Evolutionary conservation across 345 rosid genomes (phyloP).

Genomic region (Raphanus raphanistrum): DNA sequence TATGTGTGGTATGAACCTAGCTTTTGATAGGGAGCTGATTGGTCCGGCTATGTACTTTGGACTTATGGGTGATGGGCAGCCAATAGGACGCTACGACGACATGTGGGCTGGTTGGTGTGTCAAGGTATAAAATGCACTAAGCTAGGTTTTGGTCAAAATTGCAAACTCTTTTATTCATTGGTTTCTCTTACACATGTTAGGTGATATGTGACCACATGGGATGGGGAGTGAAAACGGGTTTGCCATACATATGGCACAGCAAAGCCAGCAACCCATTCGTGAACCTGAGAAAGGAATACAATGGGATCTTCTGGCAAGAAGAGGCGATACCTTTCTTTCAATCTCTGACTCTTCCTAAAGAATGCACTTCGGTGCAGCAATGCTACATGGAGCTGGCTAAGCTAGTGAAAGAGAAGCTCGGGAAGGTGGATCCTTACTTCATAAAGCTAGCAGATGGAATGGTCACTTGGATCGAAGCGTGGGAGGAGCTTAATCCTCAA

Average conservation of each 20-base stretch:
- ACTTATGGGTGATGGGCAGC: slow-evolving; percentile 45
- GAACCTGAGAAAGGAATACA: slow-evolving; percentile 81
- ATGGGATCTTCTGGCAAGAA: slow-evolving; percentile 88
- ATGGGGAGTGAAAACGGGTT: slow-evolving; percentile 76
- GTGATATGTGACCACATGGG: slow-evolving; percentile 85
- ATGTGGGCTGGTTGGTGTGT: slow-evolving; percentile 42
- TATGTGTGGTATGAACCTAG: slow-evolving; percentile 92
- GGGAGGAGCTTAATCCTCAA: slow-evolving; percentile 76
- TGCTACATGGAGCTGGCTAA: slow-evolving; percentile 77
- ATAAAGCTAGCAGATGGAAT: slow-evolving; percentile 70
- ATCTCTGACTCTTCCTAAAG: slow-evolving; percentile 58
- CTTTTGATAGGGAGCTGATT: slow-evolving; percentile 64
- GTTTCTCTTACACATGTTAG: slow-evolving; percentile 35
- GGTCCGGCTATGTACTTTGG: slow-evolving; percentile 46
- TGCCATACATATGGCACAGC: slow-evolving; percentile 93
- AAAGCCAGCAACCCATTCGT: slow-evolving; percentile 87
- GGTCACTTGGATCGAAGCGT: slow-evolving; percentile 83
- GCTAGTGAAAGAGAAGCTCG: slow-evolving; percentile 67
- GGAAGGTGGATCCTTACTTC: slow-evolving; percentile 75
- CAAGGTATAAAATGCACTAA: slow-evolving; percentile 25
- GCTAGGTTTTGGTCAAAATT: neutral
- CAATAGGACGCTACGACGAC: slow-evolving; percentile 37
- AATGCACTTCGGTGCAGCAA: slow-evolving; percentile 68
- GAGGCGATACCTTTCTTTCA: slow-evolving; percentile 86
- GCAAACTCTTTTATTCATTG: neutral